Evolutionary conservation across 2,329 filamentous ascomycete genomes (phyloP), one percentile per base, ranked within the genome.

Genomic region (Truncatella angustata): DNA sequence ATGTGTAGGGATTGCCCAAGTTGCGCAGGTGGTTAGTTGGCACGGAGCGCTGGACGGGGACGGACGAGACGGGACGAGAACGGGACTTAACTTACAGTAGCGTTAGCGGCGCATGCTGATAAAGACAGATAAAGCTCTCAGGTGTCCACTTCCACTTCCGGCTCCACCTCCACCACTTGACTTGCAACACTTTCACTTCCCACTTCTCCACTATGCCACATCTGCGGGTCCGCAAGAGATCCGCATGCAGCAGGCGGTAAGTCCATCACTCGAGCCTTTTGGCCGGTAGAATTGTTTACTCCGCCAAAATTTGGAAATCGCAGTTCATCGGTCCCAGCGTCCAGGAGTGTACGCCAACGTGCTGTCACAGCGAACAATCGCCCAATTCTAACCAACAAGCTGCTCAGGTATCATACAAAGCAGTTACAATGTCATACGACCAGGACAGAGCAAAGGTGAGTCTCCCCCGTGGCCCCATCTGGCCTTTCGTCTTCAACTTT

Each of bases 381-480:
- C n/a, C n/a, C n/a, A n/a, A n/a, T n/a, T n/a, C n/a, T n/a, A n/a
- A n/a, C n/a, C n/a, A n/a, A n/a, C n/a, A n/a, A n/a, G n/a, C n/a
- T n/a, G n/a, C n/a, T n/a, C n/a, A n/a, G 16, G 14, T 40, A 16
- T 40, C 36, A 40, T 9, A 3, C 16, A 21, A 16, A 9, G n/a
- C 10, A 11, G 30, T 16, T 18, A 39, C 28, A 10, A 53, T 35
- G 51, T 23, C 45, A 14, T 32, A 44, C 26, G 49, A 51, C 16
- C 49, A 51, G 34, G 39, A 44, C 12, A 20, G 49, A 24, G 14
- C 14, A 16, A 51, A 67, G 53, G 64, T 63, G 53, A 54, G 53
- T 51, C 3, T 10, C 26, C 34, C 16, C 21, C 18, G 12, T 43
- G 24, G 21, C 11, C 16, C 3, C 4, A 12, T 42, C 24, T 42